Base-by-base conservation (phyloP, 2,329 filamentous ascomycete genomes). In the Alternaria dauci region DNA sequence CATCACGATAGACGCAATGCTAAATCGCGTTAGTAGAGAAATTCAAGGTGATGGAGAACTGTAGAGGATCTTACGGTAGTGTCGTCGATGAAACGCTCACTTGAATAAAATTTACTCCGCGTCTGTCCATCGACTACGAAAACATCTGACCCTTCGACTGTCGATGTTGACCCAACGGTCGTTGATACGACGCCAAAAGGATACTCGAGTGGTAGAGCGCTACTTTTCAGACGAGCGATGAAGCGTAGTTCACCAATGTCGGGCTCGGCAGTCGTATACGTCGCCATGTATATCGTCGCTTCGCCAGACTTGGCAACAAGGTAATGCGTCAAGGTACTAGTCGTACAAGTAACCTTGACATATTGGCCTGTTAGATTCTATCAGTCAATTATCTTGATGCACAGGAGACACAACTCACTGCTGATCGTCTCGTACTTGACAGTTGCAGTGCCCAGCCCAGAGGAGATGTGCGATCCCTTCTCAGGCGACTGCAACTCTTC, bases 251-350 rank as follows among this genome's bases (percentile, higher is more conserved):
- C 88, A 39, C 77, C 78, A 32, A 79, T 63, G 2, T 47, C 36
- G 1, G 77, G 77, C 54, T 79, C 72, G 3, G 76, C 84, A 0
- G 83, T 87, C 58, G 85, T 90, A 70, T 89, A 82, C 2, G 88
- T 90, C 6, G 85, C 78, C 76, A 80, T 79, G 59, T 68, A 79
- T n/a, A 90, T 83, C 28, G 82, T 85, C 59, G 84, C 82, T 54
- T 88, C 85, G n/a, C 88, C 87, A 53, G 85, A 83, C 59, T 82
- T 83, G 12, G 87, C 84, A 5, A 90, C 84, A 66, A 87, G 83
- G 76, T 90, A 90, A 38, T 90, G 88, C 0, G 85, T 90, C 59
- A 89, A 76, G n/a, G 83, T 88, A 44, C 79, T 81, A 1, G 87
- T 86, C 8, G 80, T 82, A 69, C 87, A 89, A 14, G 86, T 88